Evolutionary conservation across 305 asterid genomes (phyloP), one percentile per base, ranked within the genome.

Genomic region (Plantago rigida): DNA sequence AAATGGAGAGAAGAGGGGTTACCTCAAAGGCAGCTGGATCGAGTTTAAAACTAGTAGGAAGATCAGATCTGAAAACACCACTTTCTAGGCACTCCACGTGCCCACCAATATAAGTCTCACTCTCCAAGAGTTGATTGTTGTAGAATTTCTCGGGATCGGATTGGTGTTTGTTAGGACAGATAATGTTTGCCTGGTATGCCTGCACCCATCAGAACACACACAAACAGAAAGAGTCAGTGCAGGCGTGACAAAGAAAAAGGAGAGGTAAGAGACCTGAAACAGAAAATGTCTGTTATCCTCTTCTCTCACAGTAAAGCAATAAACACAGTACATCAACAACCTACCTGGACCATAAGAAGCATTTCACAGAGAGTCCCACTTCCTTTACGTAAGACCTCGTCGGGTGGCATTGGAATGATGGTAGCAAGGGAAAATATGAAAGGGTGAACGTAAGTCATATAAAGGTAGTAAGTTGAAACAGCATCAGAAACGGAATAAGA

Each of bases 401-500:
- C 99, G 24, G 99, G 99, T 61, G 95, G 91, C 99, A 92, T 92
- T 50, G 99, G 99, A 68, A 92, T 88, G 57, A 92, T 88, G 70
- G 99, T 92, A 65, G 99, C 95, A 52, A 92, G 95, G 41, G 99
- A 92, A 82, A 92, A 92, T 71, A 92, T 92, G 78, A 92, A 92
- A 53, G 99, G 97, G 79, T 92, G 99, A 60, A 92, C 96, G 56
- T 92, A 92, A 53, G 96, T 89, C 97, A 92, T 89, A 72, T 92
- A 92, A 73, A 92, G 86, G 80, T 86, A 92, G 77, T 92, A 92
- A 53, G 99, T 92, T 68, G 99, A 71, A 70, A 92, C 99, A 81
- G 99, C 99, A 78, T 92, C 97, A 70, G 97, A 92, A 72, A 92
- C 99, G 42, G 99, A 92, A 80, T 92, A 92, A n/a, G 99, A 92